Base-by-base conservation (phyloP, 2,329 filamentous ascomycete genomes). In the Penicillium nordicum region DNA sequence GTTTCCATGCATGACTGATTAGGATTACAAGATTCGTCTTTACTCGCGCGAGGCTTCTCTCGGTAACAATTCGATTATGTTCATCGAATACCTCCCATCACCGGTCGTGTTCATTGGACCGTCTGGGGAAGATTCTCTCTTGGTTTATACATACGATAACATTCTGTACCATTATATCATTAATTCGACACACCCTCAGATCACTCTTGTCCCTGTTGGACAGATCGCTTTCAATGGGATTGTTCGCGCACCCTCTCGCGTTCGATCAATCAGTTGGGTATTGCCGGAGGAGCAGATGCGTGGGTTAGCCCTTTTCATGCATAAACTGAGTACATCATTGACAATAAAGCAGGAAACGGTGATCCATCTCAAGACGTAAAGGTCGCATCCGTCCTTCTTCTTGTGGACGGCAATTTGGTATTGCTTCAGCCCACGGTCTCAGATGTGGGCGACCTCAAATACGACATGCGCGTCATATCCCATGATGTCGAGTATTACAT, bases 141-240 rank as follows among this genome's bases (percentile, higher is more conserved):
- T 99, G 32, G 93, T 97, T 11, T 99, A 99, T 73, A 99, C 94
- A 0, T 92, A 96, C 71, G 93, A 97, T 70, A 99, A 99, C 72
- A 83, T 95, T 11, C 82, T 99, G 16, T 94, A 97, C 69, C 94
- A 99, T 72, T 99, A 92, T 72, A 86, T 99, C 58, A 93, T 99
- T 61, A 83, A 81, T 60, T 86, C 89, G 0, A 83, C 86, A 0
- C 81, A 85, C 23, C 80, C 83, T n/a, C 86, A 86, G 23, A 83
- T 96, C 34, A 87, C 86, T 42, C 82, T 97, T 30, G 84, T 96
- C 7, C 92, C 96, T 70, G 92, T 97, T n/a, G 94, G 95, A 10
- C 94, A 97, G 72, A 99, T 99, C 67, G 93, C 91, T 12, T 94
- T 99, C 66, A 90, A 99, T 72, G 94, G 94, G 44, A 97, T 99